Conservation (phyloP, 31 red algal species). For the Endocladia muricata region DNA sequence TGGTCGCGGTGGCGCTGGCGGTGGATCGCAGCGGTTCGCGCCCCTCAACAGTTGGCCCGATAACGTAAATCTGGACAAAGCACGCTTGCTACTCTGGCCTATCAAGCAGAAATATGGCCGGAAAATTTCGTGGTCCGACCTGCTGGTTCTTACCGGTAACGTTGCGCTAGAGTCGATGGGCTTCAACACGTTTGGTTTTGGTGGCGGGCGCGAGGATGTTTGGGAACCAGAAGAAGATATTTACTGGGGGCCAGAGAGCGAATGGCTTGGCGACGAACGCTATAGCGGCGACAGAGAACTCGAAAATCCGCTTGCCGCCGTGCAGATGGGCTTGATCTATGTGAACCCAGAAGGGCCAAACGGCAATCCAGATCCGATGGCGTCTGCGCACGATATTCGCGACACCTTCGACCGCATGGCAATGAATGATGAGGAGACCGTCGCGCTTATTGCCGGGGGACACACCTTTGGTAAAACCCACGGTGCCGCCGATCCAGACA, state of each 20-base stretch:
- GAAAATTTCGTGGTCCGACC: too few relatives aligned
- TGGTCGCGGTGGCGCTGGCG: too few relatives aligned
- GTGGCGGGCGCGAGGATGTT: conserved; percentile 12
- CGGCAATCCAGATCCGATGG: conserved; percentile 7
- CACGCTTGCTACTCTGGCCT: too few relatives aligned
- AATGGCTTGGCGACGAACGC: not conserved
- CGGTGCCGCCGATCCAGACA: conserved; percentile 1
- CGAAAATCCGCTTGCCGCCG: not conserved
- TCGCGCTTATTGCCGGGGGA: conserved; percentile 3
- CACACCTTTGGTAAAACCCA: conserved; percentile 24
- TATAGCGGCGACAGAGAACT: not conserved
- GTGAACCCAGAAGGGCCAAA: conserved; percentile 15
- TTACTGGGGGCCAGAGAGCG: not conserved
- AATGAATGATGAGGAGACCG: conserved; percentile 19
- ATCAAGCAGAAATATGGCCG: too few relatives aligned
- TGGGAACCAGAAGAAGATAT: conserved; percentile 16
- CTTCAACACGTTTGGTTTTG: conserved; percentile 19
- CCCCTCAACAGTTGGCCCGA: too few relatives aligned
- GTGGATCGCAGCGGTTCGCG: too few relatives aligned
- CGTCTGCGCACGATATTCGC: not conserved
- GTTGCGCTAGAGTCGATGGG: conserved; percentile 18
- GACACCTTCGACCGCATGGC: conserved; percentile 13
- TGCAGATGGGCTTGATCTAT: conserved; percentile 14
- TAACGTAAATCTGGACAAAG: too few relatives aligned
- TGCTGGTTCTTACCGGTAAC: conserved; percentile 21